Evolutionary conservation across 164 flowering plant genomes (phyloP).

Genomic region (Sextonia rubra): DNA sequence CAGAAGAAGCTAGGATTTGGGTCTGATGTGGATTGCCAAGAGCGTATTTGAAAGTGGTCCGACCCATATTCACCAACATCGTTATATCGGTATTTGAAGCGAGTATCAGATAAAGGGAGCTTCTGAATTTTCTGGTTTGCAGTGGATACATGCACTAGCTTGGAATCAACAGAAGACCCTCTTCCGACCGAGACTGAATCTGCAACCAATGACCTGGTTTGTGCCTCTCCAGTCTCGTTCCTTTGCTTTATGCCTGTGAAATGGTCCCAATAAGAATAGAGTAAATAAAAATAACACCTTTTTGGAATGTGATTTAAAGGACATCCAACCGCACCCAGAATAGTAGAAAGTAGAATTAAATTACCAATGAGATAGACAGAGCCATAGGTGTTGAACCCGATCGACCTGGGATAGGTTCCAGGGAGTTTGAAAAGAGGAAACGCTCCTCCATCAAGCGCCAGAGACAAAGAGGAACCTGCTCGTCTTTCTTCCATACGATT

Average conservation of each 20-base stretch:
- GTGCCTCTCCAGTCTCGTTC: too few species aligned
- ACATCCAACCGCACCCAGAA: too few species aligned
- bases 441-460: conserved; percentile 57
- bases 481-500: conserved; percentile 25
- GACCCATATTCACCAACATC: too few species aligned
- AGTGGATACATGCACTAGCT: conserved; percentile 59
- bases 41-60: too few species aligned
- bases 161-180: conserved; percentile 67
- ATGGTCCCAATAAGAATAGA: neutral
- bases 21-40: conserved; percentile 67
- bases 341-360: conserved; percentile 3
- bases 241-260: conserved; percentile 57
- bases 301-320: too few species aligned
- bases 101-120: conserved; percentile 77
- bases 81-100: conserved; percentile 55
- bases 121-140: conserved; percentile 60
- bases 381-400: conserved; percentile 72
- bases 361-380: conserved; percentile 78
- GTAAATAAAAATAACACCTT: too few species aligned
- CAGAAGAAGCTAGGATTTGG: conserved; percentile 79
- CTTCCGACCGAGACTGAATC: conserved; percentile 68
- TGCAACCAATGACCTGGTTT: conserved; percentile 76
- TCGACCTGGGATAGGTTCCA: conserved; percentile 68
- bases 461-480: conserved; percentile 20
- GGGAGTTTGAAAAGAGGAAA: conserved; percentile 47